These are phyloP conservation scores for Carallia brachiata DNA, from an alignment of 345 rosid species.

Conservation along the genomic window DNA sequence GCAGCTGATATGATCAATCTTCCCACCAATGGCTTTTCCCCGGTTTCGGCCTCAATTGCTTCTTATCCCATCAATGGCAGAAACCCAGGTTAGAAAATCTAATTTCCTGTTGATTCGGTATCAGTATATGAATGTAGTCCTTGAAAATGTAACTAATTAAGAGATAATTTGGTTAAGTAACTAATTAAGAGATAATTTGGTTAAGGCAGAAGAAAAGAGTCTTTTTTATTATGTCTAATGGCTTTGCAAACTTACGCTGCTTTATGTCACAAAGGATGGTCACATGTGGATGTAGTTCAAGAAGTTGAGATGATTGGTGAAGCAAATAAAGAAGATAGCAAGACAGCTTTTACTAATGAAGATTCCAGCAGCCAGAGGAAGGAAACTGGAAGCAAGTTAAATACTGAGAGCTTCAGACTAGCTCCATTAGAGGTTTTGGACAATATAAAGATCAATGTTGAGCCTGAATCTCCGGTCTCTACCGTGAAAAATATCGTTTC, in stretches of 20 bases:
- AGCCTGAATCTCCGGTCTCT: constrained; percentile 44
- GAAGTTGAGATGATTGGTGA: constrained; percentile 35
- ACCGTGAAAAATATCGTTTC: constrained; percentile 32
- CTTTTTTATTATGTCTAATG: not conserved
- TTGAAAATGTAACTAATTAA: not conserved
- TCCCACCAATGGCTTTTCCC: constrained; percentile 16
- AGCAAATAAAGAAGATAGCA: constrained; percentile 13
- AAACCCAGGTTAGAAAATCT: constrained; percentile 23
- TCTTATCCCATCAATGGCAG: constrained; percentile 27
- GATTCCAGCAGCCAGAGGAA: constrained; percentile 4
- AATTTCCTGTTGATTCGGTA: not conserved
- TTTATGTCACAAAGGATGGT: constrained; percentile 11
- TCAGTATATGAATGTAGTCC: not conserved
- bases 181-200: not conserved
- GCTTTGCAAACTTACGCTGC: not conserved
- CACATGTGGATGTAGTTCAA: constrained; percentile 27
- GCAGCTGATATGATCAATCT: constrained; percentile 18
- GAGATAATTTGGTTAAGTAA: not conserved
- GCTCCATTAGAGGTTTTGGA: constrained; percentile 43
- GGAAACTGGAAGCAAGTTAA: not conserved
- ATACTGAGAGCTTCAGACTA: constrained; percentile 17
- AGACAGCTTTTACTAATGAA: not conserved
- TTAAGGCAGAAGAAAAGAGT: too few species aligned
- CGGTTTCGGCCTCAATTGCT: constrained; percentile 16
- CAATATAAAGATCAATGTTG: constrained; percentile 46